A percentile compares a stretch with the other conserved stretches of the same genome.
These are phyloP conservation scores for Lentinula sp. DNA, from an alignment of 768 basidiomycete genomes.

Conservation along the genomic window DNA sequence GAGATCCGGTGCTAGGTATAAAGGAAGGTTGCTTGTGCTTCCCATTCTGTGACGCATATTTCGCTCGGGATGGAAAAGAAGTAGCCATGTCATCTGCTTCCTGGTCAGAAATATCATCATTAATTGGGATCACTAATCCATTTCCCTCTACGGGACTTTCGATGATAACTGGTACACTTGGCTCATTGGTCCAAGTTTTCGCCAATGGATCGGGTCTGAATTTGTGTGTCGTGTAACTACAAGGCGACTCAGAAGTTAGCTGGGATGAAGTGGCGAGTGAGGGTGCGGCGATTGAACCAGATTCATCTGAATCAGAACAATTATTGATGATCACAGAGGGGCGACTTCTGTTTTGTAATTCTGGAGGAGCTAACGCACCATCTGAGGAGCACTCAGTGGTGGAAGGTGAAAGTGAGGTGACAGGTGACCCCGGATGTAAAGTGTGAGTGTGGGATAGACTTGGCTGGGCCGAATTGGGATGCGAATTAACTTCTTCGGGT, in stretches of 20 bases:
- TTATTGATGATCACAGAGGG: constrained; percentile 1
- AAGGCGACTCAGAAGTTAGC: constrained; percentile 11
- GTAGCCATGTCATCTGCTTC: constrained; percentile 4
- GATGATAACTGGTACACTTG: constrained; percentile 16
- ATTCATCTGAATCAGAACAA: constrained; percentile 11
- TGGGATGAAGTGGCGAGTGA: constrained; percentile 23
- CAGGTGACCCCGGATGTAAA: neutral
- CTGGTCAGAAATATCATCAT: constrained; percentile 8
- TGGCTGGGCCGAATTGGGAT: neutral
- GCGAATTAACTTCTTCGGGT: neutral
- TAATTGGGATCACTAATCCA: constrained; percentile 3
- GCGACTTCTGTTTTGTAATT: neutral
- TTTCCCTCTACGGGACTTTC: constrained; percentile 32
- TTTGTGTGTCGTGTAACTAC: constrained; percentile 12
- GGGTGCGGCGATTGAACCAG: constrained; percentile 19
- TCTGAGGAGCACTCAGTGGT: neutral
- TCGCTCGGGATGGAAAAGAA: neutral
- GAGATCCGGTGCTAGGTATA: neutral
- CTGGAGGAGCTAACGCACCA: neutral
- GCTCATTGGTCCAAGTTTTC: constrained; percentile 12
- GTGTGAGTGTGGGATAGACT: neutral
- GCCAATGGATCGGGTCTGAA: constrained; percentile 14
- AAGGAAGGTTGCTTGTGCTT: neutral
- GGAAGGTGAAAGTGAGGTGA: constrained; percentile 3
- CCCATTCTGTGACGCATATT: neutral